Evolutionary conservation across 2,329 filamentous ascomycete species (phyloP), one percentile per base, ranked within the genome.

Genomic region (Rhexocercosporidium sp.): DNA sequence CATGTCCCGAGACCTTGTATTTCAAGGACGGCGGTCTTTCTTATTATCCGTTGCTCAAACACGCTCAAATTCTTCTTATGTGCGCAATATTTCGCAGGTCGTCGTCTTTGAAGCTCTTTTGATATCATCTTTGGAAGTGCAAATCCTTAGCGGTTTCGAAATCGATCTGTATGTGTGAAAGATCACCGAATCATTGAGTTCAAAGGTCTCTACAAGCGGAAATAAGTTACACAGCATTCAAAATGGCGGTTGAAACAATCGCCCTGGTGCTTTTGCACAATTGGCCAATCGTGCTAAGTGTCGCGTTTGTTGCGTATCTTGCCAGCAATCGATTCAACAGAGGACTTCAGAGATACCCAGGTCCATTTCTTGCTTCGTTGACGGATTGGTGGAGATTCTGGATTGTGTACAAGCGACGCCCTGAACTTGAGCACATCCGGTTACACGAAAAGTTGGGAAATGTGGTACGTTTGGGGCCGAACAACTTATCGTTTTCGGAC

Each of bases 321-420:
- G 73, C 79, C n/a, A 79, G 77, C 62, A 87, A 86, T 70, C 81
- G 81, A 56, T 84, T 83, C 71, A 78, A 84, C 60, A 80, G 83
- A 73, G 89, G 90, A 6, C 79, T 93, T 66, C 87, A 89, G 78
- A 88, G 85, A 74, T 93, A 92, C 72, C 92, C 92, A 0, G 92
- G 92, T 0, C 92, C 90, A 0, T 82, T 89, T 65, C 75, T 92
- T 49, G 92, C 92, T 22, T 89, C 80, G 3, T 82, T 87, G 64
- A 92, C 90, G 14, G 87, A 95, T 75, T 89, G 87, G 84, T 95
- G 92, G 92, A 84, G 92, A 22, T 87, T 93, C 69, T 84, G 85
- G 74, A 90, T 93, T 72, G 91, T 92, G 1, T 88, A 84, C 65
- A 82, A 84, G 9, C 84, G 87, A 59, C 82, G 86, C 46, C 86